These are phyloP conservation scores for Chalaropsis thielavioides DNA, from an alignment of 2,329 filamentous ascomycete genomes.

Conservation along the genomic window DNA sequence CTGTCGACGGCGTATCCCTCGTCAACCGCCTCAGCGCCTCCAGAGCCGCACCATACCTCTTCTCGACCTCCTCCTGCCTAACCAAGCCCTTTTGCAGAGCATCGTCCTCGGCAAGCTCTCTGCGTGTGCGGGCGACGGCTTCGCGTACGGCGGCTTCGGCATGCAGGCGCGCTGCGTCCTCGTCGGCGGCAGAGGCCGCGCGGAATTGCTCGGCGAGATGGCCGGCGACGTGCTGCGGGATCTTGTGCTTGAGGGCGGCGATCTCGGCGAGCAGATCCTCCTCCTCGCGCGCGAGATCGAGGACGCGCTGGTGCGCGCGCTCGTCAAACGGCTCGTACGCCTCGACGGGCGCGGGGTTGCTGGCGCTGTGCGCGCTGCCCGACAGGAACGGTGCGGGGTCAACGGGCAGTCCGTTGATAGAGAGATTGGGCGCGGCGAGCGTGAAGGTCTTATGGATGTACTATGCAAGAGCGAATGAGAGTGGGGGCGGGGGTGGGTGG, in stretches of 20 bases:
- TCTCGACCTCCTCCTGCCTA: constrained; percentile 34
- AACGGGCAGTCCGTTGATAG: constrained; percentile 46
- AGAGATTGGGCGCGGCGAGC: constrained; percentile 43
- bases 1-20: constrained; percentile 45
- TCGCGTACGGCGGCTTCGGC: constrained; percentile 19
- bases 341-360: constrained; percentile 24
- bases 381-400: constrained; percentile 29
- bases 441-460: constrained; percentile 48
- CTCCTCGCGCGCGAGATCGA: constrained; percentile 46
- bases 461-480: constrained; percentile 24
- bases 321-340: constrained; percentile 47
- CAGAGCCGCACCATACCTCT: constrained; percentile 33
- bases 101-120: constrained; percentile 23
- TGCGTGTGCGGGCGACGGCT: constrained; percentile 19
- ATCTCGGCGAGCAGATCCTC: constrained; percentile 51
- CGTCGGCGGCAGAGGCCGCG: constrained; percentile 32
- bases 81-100: constrained; percentile 27
- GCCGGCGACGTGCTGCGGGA: constrained; percentile 33
- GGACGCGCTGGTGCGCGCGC: constrained; percentile 43
- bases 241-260: constrained; percentile 41
- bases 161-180: constrained; percentile 28
- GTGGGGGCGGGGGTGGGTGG: too few species aligned
- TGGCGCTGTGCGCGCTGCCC: constrained; percentile 19
- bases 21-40: constrained; percentile 39
- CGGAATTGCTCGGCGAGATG: constrained; percentile 30